Percentiles rank a stretch among this genome's conserved stretches.
These are phyloP conservation scores for Dactylellina leptospora DNA, from an alignment of 2,329 filamentous ascomycete genomes.

Conservation along the genomic window DNA sequence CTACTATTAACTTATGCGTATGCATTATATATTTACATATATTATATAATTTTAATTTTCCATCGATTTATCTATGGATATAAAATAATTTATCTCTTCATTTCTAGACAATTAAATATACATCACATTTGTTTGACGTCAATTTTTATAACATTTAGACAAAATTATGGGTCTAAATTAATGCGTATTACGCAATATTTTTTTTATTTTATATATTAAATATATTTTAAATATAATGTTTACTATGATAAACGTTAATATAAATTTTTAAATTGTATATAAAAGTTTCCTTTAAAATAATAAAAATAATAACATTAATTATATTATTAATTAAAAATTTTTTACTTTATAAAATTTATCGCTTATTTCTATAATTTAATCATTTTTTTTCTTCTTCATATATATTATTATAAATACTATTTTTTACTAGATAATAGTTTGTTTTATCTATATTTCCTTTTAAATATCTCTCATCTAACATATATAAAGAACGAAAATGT, in stretches of 20 bases:
- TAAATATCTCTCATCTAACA: slow-evolving; percentile 11
- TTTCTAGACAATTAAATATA: slow-evolving; percentile 56
- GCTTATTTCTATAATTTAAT: neutral
- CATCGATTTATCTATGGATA: slow-evolving; percentile 54
- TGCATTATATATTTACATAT: slow-evolving; percentile 7
- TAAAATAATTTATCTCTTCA: slow-evolving; percentile 54
- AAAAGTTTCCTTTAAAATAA: slow-evolving; percentile 11
- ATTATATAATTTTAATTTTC: too few species aligned
- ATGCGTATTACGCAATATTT: slow-evolving; percentile 54
- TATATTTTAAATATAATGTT: slow-evolving; percentile 55
- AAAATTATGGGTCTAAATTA: slow-evolving; percentile 37
- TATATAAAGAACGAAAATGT: slow-evolving; percentile 12
- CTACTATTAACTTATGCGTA: slow-evolving; percentile 9
- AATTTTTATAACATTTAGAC: slow-evolving; percentile 56
- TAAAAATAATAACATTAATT: slow-evolving; percentile 18
- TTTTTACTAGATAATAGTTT: slow-evolving; percentile 7
- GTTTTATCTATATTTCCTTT: slow-evolving; percentile 7
- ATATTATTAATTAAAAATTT: slow-evolving; percentile 22
- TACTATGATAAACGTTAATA: slow-evolving; percentile 22
- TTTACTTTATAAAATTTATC: slow-evolving; percentile 24
- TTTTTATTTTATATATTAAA: slow-evolving; percentile 57
- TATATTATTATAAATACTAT: slow-evolving; percentile 24
- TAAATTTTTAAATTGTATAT: slow-evolving; percentile 6
- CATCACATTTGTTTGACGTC: slow-evolving; percentile 58
- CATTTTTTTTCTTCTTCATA: slow-evolving; percentile 3